These are phyloP conservation scores for Musa beccarii DNA, from an alignment of 176 grass and related monocot genomes.

Conservation along the genomic window DNA sequence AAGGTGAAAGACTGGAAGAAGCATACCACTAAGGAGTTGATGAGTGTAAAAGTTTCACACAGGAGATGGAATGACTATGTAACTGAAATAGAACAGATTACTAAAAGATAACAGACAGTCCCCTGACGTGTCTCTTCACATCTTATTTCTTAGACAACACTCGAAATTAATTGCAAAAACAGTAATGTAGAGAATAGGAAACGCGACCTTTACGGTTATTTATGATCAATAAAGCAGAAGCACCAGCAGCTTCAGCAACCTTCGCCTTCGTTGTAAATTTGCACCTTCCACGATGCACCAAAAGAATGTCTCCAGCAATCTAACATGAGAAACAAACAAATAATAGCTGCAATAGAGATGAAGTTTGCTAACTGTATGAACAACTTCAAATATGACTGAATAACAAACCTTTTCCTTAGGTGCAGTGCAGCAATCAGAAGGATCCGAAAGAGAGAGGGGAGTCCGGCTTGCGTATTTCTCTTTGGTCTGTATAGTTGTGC, in stretches of 20 bases:
- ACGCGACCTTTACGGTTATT: slow-evolving; percentile 57
- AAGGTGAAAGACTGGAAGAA: no score
- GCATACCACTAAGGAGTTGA: no score
- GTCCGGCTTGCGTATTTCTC: slow-evolving; percentile 66
- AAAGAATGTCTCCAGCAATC: slow-evolving; percentile 69
- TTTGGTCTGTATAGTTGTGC: slow-evolving; percentile 64
- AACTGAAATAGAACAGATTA: no score
- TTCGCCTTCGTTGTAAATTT: slow-evolving; percentile 83
- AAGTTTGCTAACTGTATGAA: background rate
- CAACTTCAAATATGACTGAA: background rate
- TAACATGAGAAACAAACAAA: slow-evolving; percentile 20
- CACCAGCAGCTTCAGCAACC: slow-evolving; percentile 66
- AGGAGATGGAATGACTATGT: no score
- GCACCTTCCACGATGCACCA: slow-evolving; percentile 74
- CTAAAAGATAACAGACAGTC: background rate
- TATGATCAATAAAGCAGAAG: slow-evolving; percentile 86
- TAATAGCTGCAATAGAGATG: slow-evolving; percentile 1
- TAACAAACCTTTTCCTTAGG: slow-evolving; percentile 43
- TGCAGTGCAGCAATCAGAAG: slow-evolving; percentile 51
- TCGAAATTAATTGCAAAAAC: background rate
- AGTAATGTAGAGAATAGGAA: background rate
- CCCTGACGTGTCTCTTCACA: background rate
- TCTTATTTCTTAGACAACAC: background rate
- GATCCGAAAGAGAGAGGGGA: slow-evolving; percentile 45
- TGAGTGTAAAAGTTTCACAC: no score